Conservation (phyloP, 148 eudicot species). For the Arbutus unedo region DNA sequence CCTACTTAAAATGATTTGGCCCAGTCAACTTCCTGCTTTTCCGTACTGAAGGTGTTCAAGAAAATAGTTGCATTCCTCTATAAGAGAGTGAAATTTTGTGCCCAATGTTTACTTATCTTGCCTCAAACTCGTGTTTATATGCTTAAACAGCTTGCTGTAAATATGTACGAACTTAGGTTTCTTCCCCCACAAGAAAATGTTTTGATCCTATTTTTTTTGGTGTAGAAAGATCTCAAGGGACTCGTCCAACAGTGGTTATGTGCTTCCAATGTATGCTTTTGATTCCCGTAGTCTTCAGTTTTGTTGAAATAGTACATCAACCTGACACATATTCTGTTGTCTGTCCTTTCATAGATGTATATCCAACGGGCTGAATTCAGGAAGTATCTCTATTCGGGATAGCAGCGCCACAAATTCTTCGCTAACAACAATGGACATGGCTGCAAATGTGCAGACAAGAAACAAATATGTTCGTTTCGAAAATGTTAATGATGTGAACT, state of each 20-base stretch:
- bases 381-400: conserved; percentile 16
- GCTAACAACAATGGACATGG: conserved; percentile 15
- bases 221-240: background rate
- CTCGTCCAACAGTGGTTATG: background rate
- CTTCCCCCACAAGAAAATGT: background rate
- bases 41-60: background rate
- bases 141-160: background rate
- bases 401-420: conserved; percentile 21
- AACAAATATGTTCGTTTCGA: conserved; percentile 44
- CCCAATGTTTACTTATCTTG: background rate
- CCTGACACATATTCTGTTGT: conserved; percentile 5
- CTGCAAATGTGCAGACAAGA: conserved; percentile 29
- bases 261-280: background rate
- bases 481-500: conserved; percentile 25
- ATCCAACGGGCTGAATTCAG: conserved; percentile 22
- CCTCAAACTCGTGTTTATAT: background rate
- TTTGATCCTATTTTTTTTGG: background rate
- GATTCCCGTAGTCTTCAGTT: background rate
- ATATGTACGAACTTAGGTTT: background rate
- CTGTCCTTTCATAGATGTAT: conserved; percentile 22
- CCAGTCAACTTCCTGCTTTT: background rate
- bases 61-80: background rate
- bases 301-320: background rate
- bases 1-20: background rate
- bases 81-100: background rate